These are phyloP conservation scores for Diaporthe vexans DNA, from an alignment of 2,329 filamentous ascomycete species.

Conservation along the genomic window DNA sequence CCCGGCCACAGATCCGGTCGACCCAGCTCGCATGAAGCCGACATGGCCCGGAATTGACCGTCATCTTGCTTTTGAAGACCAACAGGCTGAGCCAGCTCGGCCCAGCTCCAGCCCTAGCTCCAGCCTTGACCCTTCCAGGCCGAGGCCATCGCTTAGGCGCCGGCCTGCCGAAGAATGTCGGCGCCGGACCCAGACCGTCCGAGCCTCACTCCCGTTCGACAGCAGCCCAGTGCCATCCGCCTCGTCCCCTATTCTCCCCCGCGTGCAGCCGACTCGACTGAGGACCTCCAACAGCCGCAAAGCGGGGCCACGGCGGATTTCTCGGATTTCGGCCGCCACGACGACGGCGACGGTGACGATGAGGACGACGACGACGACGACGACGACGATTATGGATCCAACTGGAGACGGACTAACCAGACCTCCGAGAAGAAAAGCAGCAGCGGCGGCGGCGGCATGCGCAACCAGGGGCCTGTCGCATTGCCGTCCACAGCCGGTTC, in stretches of 20 bases:
- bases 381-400: slow-evolving; percentile 18
- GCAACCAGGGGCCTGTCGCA: slow-evolving; percentile 18
- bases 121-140: slow-evolving; percentile 23
- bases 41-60: slow-evolving; percentile 50
- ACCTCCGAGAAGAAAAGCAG: slow-evolving; percentile 27
- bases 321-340: slow-evolving; percentile 16
- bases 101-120: slow-evolving; percentile 1
- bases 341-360: background rate
- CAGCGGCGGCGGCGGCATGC: background rate
- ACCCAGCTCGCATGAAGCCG: slow-evolving; percentile 47
- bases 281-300: slow-evolving; percentile 47
- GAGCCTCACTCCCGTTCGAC: slow-evolving; percentile 54
- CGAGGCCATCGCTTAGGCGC: slow-evolving; percentile 33
- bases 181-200: slow-evolving; percentile 46
- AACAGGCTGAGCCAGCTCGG: slow-evolving; percentile 39
- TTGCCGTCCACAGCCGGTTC: slow-evolving; percentile 43
- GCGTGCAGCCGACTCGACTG: slow-evolving; percentile 44
- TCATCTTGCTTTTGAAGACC: slow-evolving; percentile 42
- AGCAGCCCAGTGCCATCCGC: slow-evolving; percentile 60
- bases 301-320: slow-evolving; percentile 31
- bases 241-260: slow-evolving; percentile 64
- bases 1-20: slow-evolving; percentile 10
- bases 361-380: slow-evolving; percentile 1
- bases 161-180: slow-evolving; percentile 46
- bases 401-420: slow-evolving; percentile 29